Percentiles rank a stretch among this genome's conserved stretches.
These are phyloP conservation scores for Syzygium grande DNA, from an alignment of 345 rosid species.

Conservation along the genomic window DNA sequence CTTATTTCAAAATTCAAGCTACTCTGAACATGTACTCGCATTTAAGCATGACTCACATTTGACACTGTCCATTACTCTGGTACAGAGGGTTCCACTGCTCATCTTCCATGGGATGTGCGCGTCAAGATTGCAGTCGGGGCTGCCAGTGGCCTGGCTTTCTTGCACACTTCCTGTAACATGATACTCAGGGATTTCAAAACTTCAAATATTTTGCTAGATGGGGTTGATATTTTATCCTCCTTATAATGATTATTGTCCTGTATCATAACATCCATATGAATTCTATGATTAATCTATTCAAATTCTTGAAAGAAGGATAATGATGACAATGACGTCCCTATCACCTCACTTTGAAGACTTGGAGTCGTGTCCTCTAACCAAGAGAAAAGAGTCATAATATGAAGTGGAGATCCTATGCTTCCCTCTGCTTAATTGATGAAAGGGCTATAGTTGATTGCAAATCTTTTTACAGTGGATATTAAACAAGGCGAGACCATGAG, in stretches of 20 bases:
- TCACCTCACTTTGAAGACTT: not conserved
- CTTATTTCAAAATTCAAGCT: not conserved
- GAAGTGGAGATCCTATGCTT: not conserved
- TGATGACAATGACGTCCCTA: not conserved
- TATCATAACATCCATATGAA: no score
- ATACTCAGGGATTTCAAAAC: not conserved
- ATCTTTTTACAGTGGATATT: not conserved
- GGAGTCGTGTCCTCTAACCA: not conserved
- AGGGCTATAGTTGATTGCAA: not conserved
- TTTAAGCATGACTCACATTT: not conserved
- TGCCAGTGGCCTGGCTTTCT: constrained; percentile 2
- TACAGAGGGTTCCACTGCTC: not conserved
- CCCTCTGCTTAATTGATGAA: not conserved
- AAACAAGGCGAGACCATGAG: not conserved
- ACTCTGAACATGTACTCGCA: not conserved
- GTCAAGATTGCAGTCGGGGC: not conserved
- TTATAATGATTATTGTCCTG: not conserved
- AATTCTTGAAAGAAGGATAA: not conserved
- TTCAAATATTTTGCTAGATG: constrained; percentile 1
- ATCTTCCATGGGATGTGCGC: not conserved
- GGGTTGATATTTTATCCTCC: not conserved
- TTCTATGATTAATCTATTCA: no score
- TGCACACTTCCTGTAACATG: not conserved
- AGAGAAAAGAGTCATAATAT: not conserved
- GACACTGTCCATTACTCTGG: not conserved